Base-by-base conservation (phyloP, 352 stramenopile genomes). In the Globisporangium abappressorium region DNA sequence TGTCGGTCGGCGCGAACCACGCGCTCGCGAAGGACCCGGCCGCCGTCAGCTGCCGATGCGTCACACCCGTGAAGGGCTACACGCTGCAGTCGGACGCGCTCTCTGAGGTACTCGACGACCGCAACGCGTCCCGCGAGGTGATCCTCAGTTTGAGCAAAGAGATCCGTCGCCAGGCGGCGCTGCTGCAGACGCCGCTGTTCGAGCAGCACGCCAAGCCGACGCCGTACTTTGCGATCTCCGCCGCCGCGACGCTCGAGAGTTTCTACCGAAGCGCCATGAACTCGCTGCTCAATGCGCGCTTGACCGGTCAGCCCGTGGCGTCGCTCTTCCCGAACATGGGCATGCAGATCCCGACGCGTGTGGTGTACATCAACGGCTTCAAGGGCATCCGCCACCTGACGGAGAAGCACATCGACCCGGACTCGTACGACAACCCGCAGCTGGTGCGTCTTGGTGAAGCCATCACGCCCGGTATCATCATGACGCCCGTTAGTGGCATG, bases 361-460 rank as follows among this genome's bases (percentile, higher is more conserved):
- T 98, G 26, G 73, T 94, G 14, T 98, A 98, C 75, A 97, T 98
- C 70, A 97, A 96, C 72, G 93, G 93, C 59, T 98, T 98, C 79
- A 98, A 98, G 80, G 85, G 87, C 43, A 77, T 97, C 49, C 89
- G 89, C 22, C 85, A 96, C 66, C 51, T 92, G 61, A 75, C 95
- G 49, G 88, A 97, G 76, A 94, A 91, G 69, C 76, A 93, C 73
- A 86, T 96, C 47, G 84, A 95, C 64, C 84, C 85, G 33, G 87
- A 93, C 61, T 66, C 87, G 61, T 96, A 90, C 70, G 84, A 92
- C 11, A 91, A 96, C 71, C 89, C 89, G 43, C 82, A 87, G 65
- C 51, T 81, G 33, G 84, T 97, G 60, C 87, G 89, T 59, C 69
- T 98, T 18, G 77, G 72, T 24, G 88, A 95, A 63, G 91, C 91